These are phyloP conservation scores for Haplosporangium sp. DNA, from an alignment of 371 early-diverging fungal species.

Conservation along the genomic window DNA sequence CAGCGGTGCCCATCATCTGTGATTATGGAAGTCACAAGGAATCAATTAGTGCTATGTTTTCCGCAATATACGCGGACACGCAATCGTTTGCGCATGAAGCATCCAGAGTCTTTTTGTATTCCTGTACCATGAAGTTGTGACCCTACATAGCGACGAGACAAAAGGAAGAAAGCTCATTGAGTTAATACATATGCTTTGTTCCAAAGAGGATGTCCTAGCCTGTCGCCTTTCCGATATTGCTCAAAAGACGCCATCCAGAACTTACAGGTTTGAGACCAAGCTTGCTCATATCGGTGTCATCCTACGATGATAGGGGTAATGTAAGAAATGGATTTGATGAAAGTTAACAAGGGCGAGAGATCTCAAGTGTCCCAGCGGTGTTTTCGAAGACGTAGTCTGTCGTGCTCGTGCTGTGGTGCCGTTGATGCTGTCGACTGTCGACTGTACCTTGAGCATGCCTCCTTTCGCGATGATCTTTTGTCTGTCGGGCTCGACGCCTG, in stretches of 20 bases:
- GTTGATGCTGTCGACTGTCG: not conserved
- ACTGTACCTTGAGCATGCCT: slow-evolving; percentile 85
- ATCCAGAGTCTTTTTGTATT: no score
- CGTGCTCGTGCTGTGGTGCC: no score
- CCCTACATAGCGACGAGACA: no score
- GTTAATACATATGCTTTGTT: not conserved
- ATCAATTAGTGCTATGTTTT: no score
- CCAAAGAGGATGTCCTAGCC: no score
- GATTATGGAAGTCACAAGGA: no score
- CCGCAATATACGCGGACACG: slow-evolving; percentile 1
- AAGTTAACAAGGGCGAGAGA: no score
- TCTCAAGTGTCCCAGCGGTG: no score
- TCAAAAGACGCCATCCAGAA: no score
- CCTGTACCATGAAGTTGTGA: slow-evolving; percentile 68
- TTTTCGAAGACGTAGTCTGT: no score
- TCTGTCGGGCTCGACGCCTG: slow-evolving; percentile 93
- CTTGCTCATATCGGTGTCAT: slow-evolving; percentile 76
- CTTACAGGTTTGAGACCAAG: slow-evolving; percentile 76
- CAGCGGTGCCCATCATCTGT: slow-evolving; percentile 96
- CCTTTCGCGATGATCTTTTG: slow-evolving; percentile 97
- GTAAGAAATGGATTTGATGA: not conserved
- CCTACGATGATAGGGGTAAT: slow-evolving; percentile 57
- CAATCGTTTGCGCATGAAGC: no score
- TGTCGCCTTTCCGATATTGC: not conserved
- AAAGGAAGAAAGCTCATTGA: not conserved